Evolutionary conservation across 768 basidiomycete genomes (phyloP), one percentile per base, ranked within the genome.

Genomic region (Tephrocybe sp.): DNA sequence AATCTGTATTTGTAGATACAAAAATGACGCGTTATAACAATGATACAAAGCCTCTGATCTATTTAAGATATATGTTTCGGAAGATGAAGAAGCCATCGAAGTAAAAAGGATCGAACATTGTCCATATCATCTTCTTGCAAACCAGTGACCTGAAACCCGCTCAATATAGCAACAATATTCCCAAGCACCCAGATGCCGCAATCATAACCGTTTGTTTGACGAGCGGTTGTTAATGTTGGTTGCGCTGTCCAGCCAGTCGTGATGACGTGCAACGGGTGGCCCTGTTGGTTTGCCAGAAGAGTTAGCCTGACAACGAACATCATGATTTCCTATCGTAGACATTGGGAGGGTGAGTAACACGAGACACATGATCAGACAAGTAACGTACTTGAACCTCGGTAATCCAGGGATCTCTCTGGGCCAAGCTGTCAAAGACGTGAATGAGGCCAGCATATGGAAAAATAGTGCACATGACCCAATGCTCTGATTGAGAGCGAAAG

Each of bases 381-480:
- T n/a, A 16, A 24, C 44, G 1, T 12, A 40, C 33, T 40, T 47
- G 45, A 13, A 38, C 21, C 36, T 56, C 49, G 10, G 19, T 1
- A 3, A n/a, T 49, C 55, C 58, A 62, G 0, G 50, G 29, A 2
- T 31, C 18, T 2, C 13, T 4, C 1, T 36, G n/a, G 3, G 38
- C 59, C 1, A 72, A 52, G 40, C 69, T 72, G 43, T 72, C 68
- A 48, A 69, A 70, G 1, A 72, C 41, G 21, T 54, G 47, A 0
- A 72, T 29, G 23, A 59, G 38, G 2, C 56, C 50, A 3, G 19
- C 6, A 2, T 9, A 23, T 1, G 61, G 47, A 24, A 53, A 41
- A 0, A 64, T 55, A 3, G 57, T 58, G 51, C 64, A 66, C 44
- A 70, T 53, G 1, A 71, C 66, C 67, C 67, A 74, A 53, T 73